Evolutionary conservation across 2,329 filamentous ascomycete genomes (phyloP).

Genomic region (Ophiostoma pallidulum): DNA sequence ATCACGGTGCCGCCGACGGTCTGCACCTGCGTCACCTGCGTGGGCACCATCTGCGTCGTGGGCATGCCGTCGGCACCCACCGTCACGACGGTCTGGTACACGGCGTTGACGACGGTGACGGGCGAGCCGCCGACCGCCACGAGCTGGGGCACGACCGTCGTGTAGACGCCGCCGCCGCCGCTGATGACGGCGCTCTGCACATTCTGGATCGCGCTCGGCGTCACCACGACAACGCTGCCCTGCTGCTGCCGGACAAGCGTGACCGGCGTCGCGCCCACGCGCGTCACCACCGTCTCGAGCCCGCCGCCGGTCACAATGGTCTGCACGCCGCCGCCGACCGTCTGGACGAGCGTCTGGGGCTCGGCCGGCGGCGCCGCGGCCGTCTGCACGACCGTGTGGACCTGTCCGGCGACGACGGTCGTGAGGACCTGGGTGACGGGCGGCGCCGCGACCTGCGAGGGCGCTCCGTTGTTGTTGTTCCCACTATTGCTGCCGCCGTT

Average conservation of each 20-base stretch:
- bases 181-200: background rate
- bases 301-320: slow-evolving; percentile 12
- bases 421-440: slow-evolving; percentile 17
- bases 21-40: slow-evolving; percentile 15
- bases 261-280: slow-evolving; percentile 1
- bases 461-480: background rate
- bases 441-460: slow-evolving; percentile 7
- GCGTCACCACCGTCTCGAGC: slow-evolving; percentile 13
- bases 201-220: slow-evolving; percentile 3
- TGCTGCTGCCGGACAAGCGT: background rate
- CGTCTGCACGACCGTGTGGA: slow-evolving; percentile 17
- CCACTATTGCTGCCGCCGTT: background rate
- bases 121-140: slow-evolving; percentile 14
- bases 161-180: slow-evolving; percentile 1
- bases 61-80: slow-evolving; percentile 1
- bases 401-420: slow-evolving; percentile 17
- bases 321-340: slow-evolving; percentile 11
- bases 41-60: slow-evolving; percentile 2
- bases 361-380: slow-evolving; percentile 14
- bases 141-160: slow-evolving; percentile 6
- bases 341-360: slow-evolving; percentile 15
- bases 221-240: slow-evolving; percentile 6
- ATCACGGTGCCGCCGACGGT: slow-evolving; percentile 3
- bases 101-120: background rate
- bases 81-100: background rate